These are phyloP conservation scores for Lactuca saligna DNA, from an alignment of 129 eudicot genomes.

Conservation along the genomic window DNA sequence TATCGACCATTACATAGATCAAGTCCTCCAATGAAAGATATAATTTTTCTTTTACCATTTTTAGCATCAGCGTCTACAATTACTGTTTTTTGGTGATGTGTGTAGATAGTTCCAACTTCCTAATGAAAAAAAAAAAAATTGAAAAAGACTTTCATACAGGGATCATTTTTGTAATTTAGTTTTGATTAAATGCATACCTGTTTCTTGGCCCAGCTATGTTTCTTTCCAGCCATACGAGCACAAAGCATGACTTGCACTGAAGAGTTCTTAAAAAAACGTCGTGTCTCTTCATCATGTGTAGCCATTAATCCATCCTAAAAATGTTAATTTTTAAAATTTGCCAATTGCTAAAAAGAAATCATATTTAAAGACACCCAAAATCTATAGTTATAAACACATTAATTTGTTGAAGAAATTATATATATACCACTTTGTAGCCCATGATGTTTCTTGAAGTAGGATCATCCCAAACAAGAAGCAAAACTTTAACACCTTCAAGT, in stretches of 20 bases:
- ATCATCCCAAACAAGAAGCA: conserved; percentile 98
- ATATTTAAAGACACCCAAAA: background rate
- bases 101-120: conserved; percentile 88
- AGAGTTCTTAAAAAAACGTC: conserved; percentile 80
- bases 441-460: conserved; percentile 95
- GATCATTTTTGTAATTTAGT: background rate
- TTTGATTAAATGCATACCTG: conserved; percentile 39
- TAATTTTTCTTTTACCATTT: conserved; percentile 57
- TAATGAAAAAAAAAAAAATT: conserved; percentile 21
- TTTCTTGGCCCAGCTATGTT: conserved; percentile 82
- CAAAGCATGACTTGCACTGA: conserved; percentile 85
- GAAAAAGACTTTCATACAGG: background rate
- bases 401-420: conserved; percentile 5
- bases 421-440: conserved; percentile 79
- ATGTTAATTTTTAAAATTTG: conserved; percentile 1
- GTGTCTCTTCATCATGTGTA: conserved; percentile 98
- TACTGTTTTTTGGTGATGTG: conserved; percentile 95
- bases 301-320: conserved; percentile 89
- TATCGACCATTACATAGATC: conserved; percentile 94
- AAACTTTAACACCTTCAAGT: conserved; percentile 84
- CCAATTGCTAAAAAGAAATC: background rate
- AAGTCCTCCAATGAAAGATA: conserved; percentile 88
- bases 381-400: background rate
- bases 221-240: conserved; percentile 88
- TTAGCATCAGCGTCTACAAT: conserved; percentile 93